These are phyloP conservation scores for Pseudogymnoascus sp. DNA, from an alignment of 2,329 filamentous ascomycete genomes.

Conservation along the genomic window DNA sequence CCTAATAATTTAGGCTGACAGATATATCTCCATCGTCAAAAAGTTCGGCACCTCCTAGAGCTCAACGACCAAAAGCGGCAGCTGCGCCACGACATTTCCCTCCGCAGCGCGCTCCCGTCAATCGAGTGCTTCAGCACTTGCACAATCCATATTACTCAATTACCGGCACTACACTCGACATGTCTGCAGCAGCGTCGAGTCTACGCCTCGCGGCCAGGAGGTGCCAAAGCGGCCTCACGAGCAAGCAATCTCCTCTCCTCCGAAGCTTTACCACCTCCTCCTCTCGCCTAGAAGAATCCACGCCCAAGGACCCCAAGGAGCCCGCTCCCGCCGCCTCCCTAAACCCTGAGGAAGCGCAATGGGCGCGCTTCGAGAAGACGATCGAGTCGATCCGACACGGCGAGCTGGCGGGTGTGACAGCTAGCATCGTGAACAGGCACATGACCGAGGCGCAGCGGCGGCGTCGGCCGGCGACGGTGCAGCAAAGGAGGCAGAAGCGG, in stretches of 20 bases:
- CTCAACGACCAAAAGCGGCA: conserved; percentile 4
- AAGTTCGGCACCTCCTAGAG: conserved; percentile 2
- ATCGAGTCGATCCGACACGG: background rate
- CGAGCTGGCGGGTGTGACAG: background rate
- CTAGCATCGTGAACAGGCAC: background rate
- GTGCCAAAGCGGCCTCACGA: conserved; percentile 14
- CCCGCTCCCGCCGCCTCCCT: background rate
- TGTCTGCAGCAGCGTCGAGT: conserved; percentile 25
- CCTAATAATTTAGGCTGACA: background rate
- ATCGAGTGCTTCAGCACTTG: background rate
- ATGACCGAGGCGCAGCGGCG: background rate
- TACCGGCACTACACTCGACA: conserved; percentile 10
- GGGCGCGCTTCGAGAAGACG: background rate
- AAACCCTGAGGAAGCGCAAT: background rate
- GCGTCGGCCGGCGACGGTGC: background rate
- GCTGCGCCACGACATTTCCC: background rate
- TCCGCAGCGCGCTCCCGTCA: conserved; percentile 3
- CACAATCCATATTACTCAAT: background rate
- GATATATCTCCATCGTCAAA: background rate
- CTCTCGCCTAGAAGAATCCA: background rate
- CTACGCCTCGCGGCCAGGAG: conserved; percentile 22
- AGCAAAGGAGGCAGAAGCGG: conserved; percentile 16
- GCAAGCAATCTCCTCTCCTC: conserved; percentile 3
- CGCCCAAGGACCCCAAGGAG: background rate
- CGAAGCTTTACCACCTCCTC: conserved; percentile 3